Base-by-base conservation (phyloP, 1,139 yeast species). In the Wickerhamomyces sp. region DNA sequence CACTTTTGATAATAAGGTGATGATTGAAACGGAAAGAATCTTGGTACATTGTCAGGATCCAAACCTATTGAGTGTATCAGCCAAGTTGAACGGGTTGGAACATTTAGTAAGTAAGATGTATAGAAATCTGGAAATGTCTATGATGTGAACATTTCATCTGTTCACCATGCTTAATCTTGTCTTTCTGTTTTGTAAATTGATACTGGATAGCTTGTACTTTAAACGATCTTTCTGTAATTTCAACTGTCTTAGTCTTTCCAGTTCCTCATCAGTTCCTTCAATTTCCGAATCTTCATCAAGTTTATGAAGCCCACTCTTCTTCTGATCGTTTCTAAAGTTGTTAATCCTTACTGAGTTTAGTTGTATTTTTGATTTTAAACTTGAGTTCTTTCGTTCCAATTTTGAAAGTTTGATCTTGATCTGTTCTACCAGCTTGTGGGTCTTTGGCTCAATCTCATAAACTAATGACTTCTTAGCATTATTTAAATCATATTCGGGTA, bases 11-110 rank as follows among this genome's bases (percentile, higher is more conserved):
- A 60, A 60, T 16, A 52, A 51, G 30, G 66, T 66, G 5, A 71
- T 70, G 4, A 56, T 67, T 32, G 74, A 68, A 42, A 51, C 58
- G 36, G 74, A 68, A 37, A 63, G 65, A 37, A 46, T 67, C 5
- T 52, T 63, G 7, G 63, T 66, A 14, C 64, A 66, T 24, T 62
- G 72, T 24, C 73, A 70, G 44, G 77, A 72, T 42, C 76, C 76
- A 7, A 61, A 62, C 35, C 46, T 72, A 33, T 61, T 72, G 17
- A 64, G 72, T 25, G 64, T 70, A 5, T 55, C 64, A 17, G 60
- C 74, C 7, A 71, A 71, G 46, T 49, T 72, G 32, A 57, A 54
- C 33, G 63, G 64, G 1, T 43, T 65, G 28, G 67, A 63, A 33
- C 58, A 51, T 38, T 45, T 60, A 19, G 55, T 65, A 13, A 54